Evolutionary conservation across 495 filamentous ascomycete genomes (phyloP).

Genomic region (Xylaria castorea): DNA sequence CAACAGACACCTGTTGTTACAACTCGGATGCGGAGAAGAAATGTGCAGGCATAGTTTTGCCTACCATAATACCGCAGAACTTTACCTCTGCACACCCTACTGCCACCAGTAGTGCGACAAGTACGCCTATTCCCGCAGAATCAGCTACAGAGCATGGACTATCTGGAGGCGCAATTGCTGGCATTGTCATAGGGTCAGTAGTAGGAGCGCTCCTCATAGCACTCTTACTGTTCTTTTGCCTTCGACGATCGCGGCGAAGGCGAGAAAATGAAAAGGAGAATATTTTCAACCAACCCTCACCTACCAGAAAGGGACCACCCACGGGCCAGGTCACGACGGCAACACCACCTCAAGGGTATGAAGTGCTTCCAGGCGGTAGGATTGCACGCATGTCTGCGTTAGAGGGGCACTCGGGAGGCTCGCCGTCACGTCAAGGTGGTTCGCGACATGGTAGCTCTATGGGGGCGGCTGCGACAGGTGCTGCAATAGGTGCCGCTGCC

Average conservation of each 20-base stretch:
- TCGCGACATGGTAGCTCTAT: constrained; percentile 38
- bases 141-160: constrained; percentile 56
- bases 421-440: constrained; percentile 58
- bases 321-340: constrained; percentile 42
- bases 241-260: constrained; percentile 66
- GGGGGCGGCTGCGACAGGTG: constrained; percentile 50
- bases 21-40: constrained; percentile 73
- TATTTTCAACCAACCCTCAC: constrained; percentile 86
- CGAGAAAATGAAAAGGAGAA: constrained; percentile 65
- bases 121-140: constrained; percentile 46
- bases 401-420: constrained; percentile 70
- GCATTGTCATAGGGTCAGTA: constrained; percentile 84
- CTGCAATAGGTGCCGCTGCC: constrained; percentile 42
- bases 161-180: constrained; percentile 85
- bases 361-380: constrained; percentile 82
- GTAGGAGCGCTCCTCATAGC: constrained; percentile 71
- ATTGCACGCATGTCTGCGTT: constrained; percentile 96
- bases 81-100: constrained; percentile 63
- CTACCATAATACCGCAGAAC: constrained; percentile 73
- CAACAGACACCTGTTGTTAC: constrained; percentile 94
- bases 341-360: constrained; percentile 64
- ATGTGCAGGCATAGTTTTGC: constrained; percentile 77
- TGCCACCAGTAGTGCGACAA: constrained; percentile 49
- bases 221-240: constrained; percentile 64
- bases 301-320: constrained; percentile 64